Percentiles rank a stretch among this genome's conserved stretches.
Conservation (phyloP, 352 stramenopile species). For the Pythium rishiriense region DNA sequence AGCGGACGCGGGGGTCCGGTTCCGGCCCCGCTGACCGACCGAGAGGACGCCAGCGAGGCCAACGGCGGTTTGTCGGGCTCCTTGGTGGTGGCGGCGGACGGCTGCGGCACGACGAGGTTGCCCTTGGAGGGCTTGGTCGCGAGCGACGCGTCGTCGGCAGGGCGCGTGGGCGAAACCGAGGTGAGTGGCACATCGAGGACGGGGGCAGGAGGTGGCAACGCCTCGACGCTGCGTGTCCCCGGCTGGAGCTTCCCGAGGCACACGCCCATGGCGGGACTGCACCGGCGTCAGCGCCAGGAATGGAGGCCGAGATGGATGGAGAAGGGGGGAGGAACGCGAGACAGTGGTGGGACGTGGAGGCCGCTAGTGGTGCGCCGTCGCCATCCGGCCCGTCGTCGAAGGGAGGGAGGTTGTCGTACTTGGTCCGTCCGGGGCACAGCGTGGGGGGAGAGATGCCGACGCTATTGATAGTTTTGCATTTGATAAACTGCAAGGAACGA, state of each 20-base stretch:
- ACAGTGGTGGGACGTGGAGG: neutral
- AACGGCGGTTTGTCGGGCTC: neutral
- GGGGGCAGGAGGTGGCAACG: neutral
- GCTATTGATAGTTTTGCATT: neutral
- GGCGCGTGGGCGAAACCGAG: neutral
- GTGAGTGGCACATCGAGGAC: too few species aligned
- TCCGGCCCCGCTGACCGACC: neutral
- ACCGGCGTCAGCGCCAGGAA: too few species aligned
- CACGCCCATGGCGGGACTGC: slow-evolving; percentile 24
- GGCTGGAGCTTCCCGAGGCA: slow-evolving; percentile 26
- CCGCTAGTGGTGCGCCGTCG: neutral
- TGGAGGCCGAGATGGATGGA: neutral
- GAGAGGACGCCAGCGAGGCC: neutral
- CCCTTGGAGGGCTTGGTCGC: slow-evolving; percentile 14
- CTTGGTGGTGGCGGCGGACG: neutral
- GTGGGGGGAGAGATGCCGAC: too few species aligned
- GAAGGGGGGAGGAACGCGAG: neutral
- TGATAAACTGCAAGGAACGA: too few species aligned
- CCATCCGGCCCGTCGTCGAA: neutral
- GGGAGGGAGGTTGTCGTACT: too few species aligned
- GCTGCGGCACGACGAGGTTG: slow-evolving; percentile 16
- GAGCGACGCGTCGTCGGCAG: neutral
- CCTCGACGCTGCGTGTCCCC: slow-evolving; percentile 9
- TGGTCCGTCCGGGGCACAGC: too few species aligned
- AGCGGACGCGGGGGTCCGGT: neutral